Base-by-base conservation (phyloP, 31 red algal genomes). In the Odonthalia washingtoniensis region DNA sequence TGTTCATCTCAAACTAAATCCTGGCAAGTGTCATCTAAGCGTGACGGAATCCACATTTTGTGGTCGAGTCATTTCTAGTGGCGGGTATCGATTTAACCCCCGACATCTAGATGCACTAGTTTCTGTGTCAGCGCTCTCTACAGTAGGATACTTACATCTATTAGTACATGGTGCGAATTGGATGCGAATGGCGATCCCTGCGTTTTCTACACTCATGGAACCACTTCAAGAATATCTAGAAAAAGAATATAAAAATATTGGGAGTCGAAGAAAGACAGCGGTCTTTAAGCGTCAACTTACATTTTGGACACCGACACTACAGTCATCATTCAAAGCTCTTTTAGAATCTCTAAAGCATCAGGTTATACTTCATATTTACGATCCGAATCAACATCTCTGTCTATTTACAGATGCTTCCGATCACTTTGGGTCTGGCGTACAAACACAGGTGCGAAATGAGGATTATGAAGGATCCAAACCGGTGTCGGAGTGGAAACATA, bases 381-480 rank as follows among this genome's bases (percentile, higher is more conserved):
- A 74, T 16, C 39, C 39, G 18, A 39, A 5, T 37, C 76, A 87
- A 78, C 26, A 31, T n/a, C 72, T 87, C 0, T 87, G 84, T 34
- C 74, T 87, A 0, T 78, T 87, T 39, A 76, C 73, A 31, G 82
- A 85, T 37, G 82, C 82, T 31, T 75, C 68, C 0, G 3, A 4
- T 12, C 3, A 3, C 4, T 5, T 65, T 37, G 76, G 84, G 72
- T 17, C 84, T 36, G 84, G 84, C n/a, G 73, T 77, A 3, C 74
- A 63, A 6, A 87, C 84, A 17, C 72, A 77, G 46, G 73, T 87
- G 16, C n/a, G n/a, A n/a, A n/a, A n/a, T n/a, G n/a, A n/a, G n/a
- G n/a, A n/a, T n/a, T n/a, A n/a, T n/a, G n/a, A n/a, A n/a, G n/a
- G n/a, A n/a, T n/a, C n/a, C n/a, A 9, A 18, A 5, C 45, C 3